Evolutionary conservation across 2,329 filamentous ascomycete genomes (phyloP), one percentile per base, ranked within the genome.

Genomic region (Corynespora cassiicola): DNA sequence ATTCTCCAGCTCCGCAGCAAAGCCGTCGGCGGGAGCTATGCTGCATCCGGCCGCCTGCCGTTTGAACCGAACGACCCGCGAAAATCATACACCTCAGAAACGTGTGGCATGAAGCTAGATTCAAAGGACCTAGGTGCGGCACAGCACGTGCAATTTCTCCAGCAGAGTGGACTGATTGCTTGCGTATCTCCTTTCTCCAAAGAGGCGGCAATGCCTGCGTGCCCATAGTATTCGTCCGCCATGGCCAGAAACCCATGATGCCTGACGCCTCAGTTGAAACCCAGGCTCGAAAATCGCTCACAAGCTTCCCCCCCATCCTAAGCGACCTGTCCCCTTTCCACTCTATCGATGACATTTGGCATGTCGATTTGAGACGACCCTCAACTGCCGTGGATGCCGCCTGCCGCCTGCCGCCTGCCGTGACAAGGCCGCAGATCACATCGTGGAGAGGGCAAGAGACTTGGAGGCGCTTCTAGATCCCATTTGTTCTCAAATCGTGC

Each of bases 211-310:
- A 31, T 42, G 40, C 36, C 32, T 37, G 38, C 22, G 24, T 32
- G n/a, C 25, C 36, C 25, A 32, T 36, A 20, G 21, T 20, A 42
- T 36, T 43, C 22, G 31, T 41, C 36, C 27, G 22, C 38, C 39
- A 30, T 31, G 29, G 37, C 31, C 26, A 8, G 19, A 21, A 24
- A 39, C 30, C 35, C 24, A 25, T 38, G 28, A 39, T 46, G 45
- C 39, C 42, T 48, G 37, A 50, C 79, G 81, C 65, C 69, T 74
- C 37, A 71, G 74, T 17, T 88, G 89, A 88, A 83, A 72, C 70
- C 77, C 52, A 79, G 76, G 58, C 75, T 92, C 26, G 73, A 75
- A 47, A 76, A 83, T 55, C 42, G 47, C 44, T 46, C 39, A 45
- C 19, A 38, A 33, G 36, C 16, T 17, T 35, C 29, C 20, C 37